Evolutionary conservation across 352 stramenopile genomes (phyloP), one percentile per base, ranked within the genome.

Genomic region (Phytophthora pinifolia): DNA sequence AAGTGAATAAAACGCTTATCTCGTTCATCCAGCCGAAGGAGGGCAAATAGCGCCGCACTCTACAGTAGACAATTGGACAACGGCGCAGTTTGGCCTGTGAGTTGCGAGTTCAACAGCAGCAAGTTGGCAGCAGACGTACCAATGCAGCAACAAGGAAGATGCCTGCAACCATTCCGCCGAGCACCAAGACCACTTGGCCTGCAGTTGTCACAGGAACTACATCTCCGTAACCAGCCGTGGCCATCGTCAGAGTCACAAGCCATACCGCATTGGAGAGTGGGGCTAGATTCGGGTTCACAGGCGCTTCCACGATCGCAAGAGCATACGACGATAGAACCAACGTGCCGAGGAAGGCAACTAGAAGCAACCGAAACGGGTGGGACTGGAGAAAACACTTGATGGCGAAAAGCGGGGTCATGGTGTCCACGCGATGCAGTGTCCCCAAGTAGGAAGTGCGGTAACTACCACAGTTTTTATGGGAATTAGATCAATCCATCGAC

Each of bases 381-480:
- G 82, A 67, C 6, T 76, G 79, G 4, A 92, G 60, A 46, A 89
- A 83, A 54, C 81, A 92, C 64, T 92, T 92, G 68, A 88, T 76
- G 6, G 79, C 78, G 33, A 92, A 92, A n/a, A 92, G 61, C 9
- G 79, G 83, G 41, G 75, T 87, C 48, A 87, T 70, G 5, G 82
- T 88, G 59, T 92, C 74, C 31, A 92, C 79, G 46, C 86, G 77
- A 44, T 92, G 78, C 33, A 92, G 64, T 4, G 76, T 67, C 2
- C 82, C 82, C 29, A 92, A 51, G 48, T 89, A 92, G 3, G 82
- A 86, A 2, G 81, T 90, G 29, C 72, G 82, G 54, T 88, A 90
- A 65, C 82, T 92, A 37, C 39, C 45, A 4, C 0, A 25, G 1
- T 1, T 25, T 27, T 27, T 27, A 27, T 6, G 22, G 22, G 4